Evolutionary conservation across 2,329 filamentous ascomycete species (phyloP).

Genomic region (Calonectria ilicicola): DNA sequence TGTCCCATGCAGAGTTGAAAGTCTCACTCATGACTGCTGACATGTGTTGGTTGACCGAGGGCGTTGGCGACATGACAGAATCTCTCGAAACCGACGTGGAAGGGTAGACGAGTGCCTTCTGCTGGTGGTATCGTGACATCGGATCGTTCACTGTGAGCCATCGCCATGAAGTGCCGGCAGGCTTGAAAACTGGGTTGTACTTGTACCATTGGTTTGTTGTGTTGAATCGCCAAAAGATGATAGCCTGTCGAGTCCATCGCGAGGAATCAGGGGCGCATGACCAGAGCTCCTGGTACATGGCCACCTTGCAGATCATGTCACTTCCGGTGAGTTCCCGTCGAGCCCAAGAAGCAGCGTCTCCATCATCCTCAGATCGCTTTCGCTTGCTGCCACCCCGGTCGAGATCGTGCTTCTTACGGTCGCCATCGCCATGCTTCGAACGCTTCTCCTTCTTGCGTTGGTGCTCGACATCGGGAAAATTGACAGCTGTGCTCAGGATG

Average conservation of each 20-base stretch:
- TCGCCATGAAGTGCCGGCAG: slow-evolving; percentile 69
- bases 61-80: slow-evolving; percentile 66
- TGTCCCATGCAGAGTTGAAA: slow-evolving; percentile 62
- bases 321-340: slow-evolving; percentile 60
- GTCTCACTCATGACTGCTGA: slow-evolving; percentile 69
- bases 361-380: slow-evolving; percentile 55
- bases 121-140: slow-evolving; percentile 69
- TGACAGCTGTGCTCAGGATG: slow-evolving; percentile 68
- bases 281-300: slow-evolving; percentile 77
- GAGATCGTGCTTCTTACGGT: slow-evolving; percentile 49
- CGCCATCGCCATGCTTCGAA: slow-evolving; percentile 46
- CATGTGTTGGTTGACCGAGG: slow-evolving; percentile 62
- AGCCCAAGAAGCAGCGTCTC: slow-evolving; percentile 54
- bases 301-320: slow-evolving; percentile 70
- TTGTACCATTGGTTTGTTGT: slow-evolving; percentile 64
- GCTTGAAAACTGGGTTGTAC: slow-evolving; percentile 61
- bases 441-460: slow-evolving; percentile 53
- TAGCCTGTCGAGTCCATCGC: slow-evolving; percentile 68
- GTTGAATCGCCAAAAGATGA: slow-evolving; percentile 74
- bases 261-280: slow-evolving; percentile 61
- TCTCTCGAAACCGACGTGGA: slow-evolving; percentile 51
- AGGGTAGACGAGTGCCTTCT: slow-evolving; percentile 56
- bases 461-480: slow-evolving; percentile 60
- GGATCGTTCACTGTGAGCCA: slow-evolving; percentile 73
- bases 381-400: slow-evolving; percentile 53